phyloP scores from a whole-genome alignment of 768 basidiomycete genomes.

The Boletus pseudo-olivaceus region DNA sequence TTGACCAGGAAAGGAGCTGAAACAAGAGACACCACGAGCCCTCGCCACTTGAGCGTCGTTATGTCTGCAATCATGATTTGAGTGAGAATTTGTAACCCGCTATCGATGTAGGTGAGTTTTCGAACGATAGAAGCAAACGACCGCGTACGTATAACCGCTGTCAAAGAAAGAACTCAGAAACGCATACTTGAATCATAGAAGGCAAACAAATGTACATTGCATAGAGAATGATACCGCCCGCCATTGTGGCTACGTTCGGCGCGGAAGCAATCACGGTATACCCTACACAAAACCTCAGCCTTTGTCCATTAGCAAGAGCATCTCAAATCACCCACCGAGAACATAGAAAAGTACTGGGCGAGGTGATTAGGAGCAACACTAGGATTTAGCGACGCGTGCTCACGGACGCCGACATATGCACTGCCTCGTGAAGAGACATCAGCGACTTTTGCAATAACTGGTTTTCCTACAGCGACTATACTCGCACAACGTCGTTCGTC shows the following conservation, averaged over 20 bases:
- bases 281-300: slow-evolving; percentile 25
- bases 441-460: slow-evolving; percentile 69
- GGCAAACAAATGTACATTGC: slow-evolving; percentile 40
- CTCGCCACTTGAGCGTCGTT: slow-evolving; percentile 56
- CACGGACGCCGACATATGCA: slow-evolving; percentile 56
- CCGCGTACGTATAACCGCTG: slow-evolving; percentile 58
- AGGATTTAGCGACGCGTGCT: slow-evolving; percentile 25
- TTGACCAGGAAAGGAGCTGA: slow-evolving; percentile 58
- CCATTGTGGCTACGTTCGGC: slow-evolving; percentile 41
- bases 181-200: slow-evolving; percentile 4
- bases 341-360: slow-evolving; percentile 54
- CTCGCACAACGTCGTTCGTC: background rate
- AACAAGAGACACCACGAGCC: slow-evolving; percentile 45
- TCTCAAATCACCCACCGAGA: slow-evolving; percentile 40
- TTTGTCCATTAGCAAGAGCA: background rate
- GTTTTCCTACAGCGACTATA: slow-evolving; percentile 53
- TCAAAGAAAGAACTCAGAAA: slow-evolving; percentile 20
- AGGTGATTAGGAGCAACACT: background rate
- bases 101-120: slow-evolving; percentile 14
- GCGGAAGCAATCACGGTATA: slow-evolving; percentile 55
- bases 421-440: slow-evolving; percentile 67
- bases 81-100: slow-evolving; percentile 60
- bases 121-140: background rate
- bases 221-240: slow-evolving; percentile 56
- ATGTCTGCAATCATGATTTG: slow-evolving; percentile 64